Evolutionary conservation across 2,329 filamentous ascomycete genomes (phyloP), one percentile per base, ranked within the genome.

Genomic region (Lasiodiplodia hormozganensis): DNA sequence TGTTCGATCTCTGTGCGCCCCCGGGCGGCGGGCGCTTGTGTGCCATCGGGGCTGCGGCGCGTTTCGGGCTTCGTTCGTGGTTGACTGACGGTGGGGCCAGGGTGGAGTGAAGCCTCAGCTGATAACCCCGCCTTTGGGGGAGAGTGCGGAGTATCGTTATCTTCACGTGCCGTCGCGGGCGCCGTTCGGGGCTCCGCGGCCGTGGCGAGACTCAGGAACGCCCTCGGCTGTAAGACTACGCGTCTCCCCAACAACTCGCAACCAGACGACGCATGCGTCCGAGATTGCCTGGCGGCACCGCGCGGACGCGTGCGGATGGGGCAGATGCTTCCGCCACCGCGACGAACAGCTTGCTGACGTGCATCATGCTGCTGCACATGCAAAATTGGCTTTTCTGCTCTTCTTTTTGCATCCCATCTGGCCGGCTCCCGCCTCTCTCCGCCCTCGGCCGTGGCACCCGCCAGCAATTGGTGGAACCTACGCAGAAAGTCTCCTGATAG

Each of bases 81-180:
- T 64, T 64, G 60, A 64, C 25, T 64, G 60, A 40, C 40, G 36
- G 60, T 64, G 28, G 47, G 60, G 31, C 21, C 60, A 52, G 60
- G 28, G 60, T 64, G 60, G 60, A 64, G 43, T 47, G 36, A 31
- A 62, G 36, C 18, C 38, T 62, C 38, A 28, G 21, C 36, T 64
- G 43, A 62, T 64, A 52, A 47, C 60, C 60, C 58, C 60, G 43
- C 60, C 28, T 36, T 36, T 60, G n/a, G 31, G 31, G 14, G 36
- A 3, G 53, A 11, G 53, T 18, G 58, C 49, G 43, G 58, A 62
- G 58, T 38, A 52, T 52, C n/a, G 60, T 28, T 52, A 64, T 64
- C 60, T 52, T 38, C 58, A 62, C 58, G 40, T 64, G 60, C 60
- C 5, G 25, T 3, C 43, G 4, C 38, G n/a, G 36, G 23, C 58